Conservation (phyloP, 2,329 filamentous ascomycete species). For the Beauveria sp. region DNA sequence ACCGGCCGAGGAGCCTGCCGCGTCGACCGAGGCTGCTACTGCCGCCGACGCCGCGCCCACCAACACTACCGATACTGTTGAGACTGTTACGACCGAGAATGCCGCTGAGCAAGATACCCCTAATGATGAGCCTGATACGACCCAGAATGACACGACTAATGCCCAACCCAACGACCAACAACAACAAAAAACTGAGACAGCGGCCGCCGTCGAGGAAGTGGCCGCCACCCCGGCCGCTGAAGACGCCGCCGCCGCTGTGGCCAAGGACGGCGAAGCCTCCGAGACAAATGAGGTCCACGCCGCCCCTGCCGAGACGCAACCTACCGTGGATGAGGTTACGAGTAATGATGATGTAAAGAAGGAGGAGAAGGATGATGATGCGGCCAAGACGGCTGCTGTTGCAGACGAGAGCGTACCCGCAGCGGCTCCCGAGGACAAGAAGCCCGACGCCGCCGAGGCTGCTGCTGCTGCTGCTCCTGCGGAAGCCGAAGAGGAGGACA, state of each 20-base stretch:
- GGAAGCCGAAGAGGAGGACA: background rate
- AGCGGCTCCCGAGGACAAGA: background rate
- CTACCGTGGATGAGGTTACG: conserved; percentile 5
- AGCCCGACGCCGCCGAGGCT: background rate
- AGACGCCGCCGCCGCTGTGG: background rate
- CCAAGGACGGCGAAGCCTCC: background rate
- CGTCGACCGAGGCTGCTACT: background rate
- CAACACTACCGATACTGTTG: background rate
- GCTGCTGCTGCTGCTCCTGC: background rate
- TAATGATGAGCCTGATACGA: conserved; percentile 13
- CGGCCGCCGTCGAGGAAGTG: conserved; percentile 2
- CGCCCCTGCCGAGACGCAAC: background rate
- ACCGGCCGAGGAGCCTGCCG: conserved; percentile 1
- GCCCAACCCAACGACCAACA: conserved; percentile 9
- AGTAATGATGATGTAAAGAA: background rate
- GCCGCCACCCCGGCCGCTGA: background rate
- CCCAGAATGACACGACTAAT: conserved; percentile 10
- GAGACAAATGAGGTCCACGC: conserved; percentile 1
- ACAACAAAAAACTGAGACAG: background rate
- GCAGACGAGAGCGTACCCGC: background rate
- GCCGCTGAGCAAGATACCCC: conserved; percentile 10
- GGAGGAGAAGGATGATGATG: background rate
- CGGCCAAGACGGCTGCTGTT: background rate
- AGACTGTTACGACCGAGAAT: conserved; percentile 8
- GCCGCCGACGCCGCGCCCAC: background rate